phyloP scores from a whole-genome alignment of 2,329 filamentous ascomycete species.

The Cordyceps javanica region DNA sequence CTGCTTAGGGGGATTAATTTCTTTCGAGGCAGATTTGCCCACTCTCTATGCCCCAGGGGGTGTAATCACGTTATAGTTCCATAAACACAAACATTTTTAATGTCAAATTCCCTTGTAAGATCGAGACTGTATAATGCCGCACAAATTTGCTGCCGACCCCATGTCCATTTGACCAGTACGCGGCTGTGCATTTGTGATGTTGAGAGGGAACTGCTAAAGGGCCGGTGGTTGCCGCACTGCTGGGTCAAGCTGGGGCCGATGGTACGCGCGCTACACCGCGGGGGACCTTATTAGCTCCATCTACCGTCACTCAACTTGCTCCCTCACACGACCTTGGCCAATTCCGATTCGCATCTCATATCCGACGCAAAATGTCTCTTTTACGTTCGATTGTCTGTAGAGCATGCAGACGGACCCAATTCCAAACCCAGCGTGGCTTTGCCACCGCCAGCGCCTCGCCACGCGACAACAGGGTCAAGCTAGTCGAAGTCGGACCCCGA shows the following conservation, averaged over 20 bases:
- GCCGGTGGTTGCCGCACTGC: conserved; percentile 9
- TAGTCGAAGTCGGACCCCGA: conserved; percentile 78
- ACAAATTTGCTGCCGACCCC: background rate
- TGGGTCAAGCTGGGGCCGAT: conserved; percentile 11
- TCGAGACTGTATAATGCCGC: background rate
- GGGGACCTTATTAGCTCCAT: conserved; percentile 7
- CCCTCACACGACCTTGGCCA: conserved; percentile 6
- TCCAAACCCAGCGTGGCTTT: conserved; percentile 28
- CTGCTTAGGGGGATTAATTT: conserved; percentile 15
- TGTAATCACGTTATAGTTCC: conserved; percentile 35
- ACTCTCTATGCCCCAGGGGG: conserved; percentile 24
- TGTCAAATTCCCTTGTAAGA: conserved; percentile 12
- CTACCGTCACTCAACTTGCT: conserved; percentile 7
- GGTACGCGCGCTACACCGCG: conserved; percentile 11
- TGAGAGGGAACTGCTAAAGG: background rate
- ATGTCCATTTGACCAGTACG: background rate
- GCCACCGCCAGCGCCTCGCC: conserved; percentile 32
- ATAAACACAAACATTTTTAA: conserved; percentile 20
- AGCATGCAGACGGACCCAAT: conserved; percentile 30
- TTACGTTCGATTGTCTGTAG: conserved; percentile 33
- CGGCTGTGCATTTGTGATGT: background rate
- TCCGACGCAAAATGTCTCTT: conserved; percentile 25
- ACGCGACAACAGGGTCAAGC: conserved; percentile 45
- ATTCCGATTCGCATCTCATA: background rate
- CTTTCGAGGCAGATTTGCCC: conserved; percentile 21